Percentiles rank a stretch among this genome's conserved stretches.
phyloP scores from a whole-genome alignment of 2,329 filamentous ascomycete species.

The Calonectria honghensis region DNA sequence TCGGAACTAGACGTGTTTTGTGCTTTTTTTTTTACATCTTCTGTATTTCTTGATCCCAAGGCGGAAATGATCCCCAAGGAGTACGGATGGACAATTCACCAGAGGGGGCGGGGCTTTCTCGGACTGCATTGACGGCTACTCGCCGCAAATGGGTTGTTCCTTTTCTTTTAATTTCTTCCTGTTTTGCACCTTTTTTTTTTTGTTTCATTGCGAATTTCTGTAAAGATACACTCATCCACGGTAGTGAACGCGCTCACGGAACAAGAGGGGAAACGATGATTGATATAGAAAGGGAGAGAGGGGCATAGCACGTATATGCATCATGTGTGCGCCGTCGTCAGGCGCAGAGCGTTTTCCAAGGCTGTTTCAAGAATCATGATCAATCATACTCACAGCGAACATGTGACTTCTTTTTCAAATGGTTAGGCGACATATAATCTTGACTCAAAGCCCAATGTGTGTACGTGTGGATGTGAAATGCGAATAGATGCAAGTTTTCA shows the following conservation, averaged over 20 bases:
- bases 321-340: conserved; percentile 15
- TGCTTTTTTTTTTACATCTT: neutral
- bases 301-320: conserved; percentile 29
- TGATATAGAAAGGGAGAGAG: conserved; percentile 31
- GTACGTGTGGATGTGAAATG: conserved; percentile 6
- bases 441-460: neutral
- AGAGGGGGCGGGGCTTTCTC: conserved; percentile 24
- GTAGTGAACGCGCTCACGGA: conserved; percentile 15
- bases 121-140: conserved; percentile 12
- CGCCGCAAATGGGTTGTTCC: neutral
- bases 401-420: neutral
- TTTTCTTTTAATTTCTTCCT: conserved; percentile 23
- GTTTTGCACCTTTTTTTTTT: conserved; percentile 9
- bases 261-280: conserved; percentile 6
- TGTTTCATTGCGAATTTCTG: conserved; percentile 18
- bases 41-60: neutral
- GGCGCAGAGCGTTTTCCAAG: conserved; percentile 20
- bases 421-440: neutral
- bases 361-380: conserved; percentile 14
- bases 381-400: conserved; percentile 5
- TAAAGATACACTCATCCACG: conserved; percentile 34
- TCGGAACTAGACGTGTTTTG: conserved; percentile 7
- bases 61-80: conserved; percentile 16
- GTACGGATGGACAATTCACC: conserved; percentile 32
- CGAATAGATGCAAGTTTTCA: conserved; percentile 6